phyloP scores from a whole-genome alignment of 768 basidiomycete species.

The Lentinula aciculospora region DNA sequence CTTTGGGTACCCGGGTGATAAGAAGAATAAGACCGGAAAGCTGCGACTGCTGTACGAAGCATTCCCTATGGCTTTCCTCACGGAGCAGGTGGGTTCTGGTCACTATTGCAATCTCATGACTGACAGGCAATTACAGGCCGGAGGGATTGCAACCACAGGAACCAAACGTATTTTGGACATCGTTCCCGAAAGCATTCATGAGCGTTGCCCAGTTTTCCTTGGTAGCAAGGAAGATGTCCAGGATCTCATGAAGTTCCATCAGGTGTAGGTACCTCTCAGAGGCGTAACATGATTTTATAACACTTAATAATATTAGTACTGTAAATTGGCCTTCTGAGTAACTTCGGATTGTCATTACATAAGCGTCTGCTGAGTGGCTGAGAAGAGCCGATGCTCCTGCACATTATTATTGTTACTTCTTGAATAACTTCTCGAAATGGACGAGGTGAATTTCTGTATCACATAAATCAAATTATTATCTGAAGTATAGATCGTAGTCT shows the following conservation, averaged over 20 bases:
- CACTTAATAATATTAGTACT: too few relatives aligned
- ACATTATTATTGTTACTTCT: too few relatives aligned
- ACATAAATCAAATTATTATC: background rate
- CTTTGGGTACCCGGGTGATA: slow-evolving; percentile 97
- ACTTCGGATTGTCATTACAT: too few relatives aligned
- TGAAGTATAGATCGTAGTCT: background rate
- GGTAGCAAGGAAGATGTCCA: slow-evolving; percentile 91
- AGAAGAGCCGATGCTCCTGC: too few relatives aligned
- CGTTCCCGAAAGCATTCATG: slow-evolving; percentile 78
- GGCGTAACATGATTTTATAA: too few relatives aligned
- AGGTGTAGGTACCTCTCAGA: background rate
- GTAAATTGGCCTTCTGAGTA: too few relatives aligned
- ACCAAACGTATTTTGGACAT: slow-evolving; percentile 92
- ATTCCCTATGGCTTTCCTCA: slow-evolving; percentile 96
- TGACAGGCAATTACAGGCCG: slow-evolving; percentile 52
- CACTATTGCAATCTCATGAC: background rate
- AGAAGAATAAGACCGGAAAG: slow-evolving; percentile 96
- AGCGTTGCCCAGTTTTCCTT: slow-evolving; percentile 89
- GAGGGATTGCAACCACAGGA: slow-evolving; percentile 94
- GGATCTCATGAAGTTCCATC: slow-evolving; percentile 84
- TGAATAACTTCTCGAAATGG: too few relatives aligned
- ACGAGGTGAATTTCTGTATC: background rate
- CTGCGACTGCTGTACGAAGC: slow-evolving; percentile 93
- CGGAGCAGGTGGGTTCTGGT: slow-evolving; percentile 67
- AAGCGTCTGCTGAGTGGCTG: too few relatives aligned